These are phyloP conservation scores for Quercus tomentella DNA, from an alignment of 331 rosid genomes.

Conservation along the genomic window DNA sequence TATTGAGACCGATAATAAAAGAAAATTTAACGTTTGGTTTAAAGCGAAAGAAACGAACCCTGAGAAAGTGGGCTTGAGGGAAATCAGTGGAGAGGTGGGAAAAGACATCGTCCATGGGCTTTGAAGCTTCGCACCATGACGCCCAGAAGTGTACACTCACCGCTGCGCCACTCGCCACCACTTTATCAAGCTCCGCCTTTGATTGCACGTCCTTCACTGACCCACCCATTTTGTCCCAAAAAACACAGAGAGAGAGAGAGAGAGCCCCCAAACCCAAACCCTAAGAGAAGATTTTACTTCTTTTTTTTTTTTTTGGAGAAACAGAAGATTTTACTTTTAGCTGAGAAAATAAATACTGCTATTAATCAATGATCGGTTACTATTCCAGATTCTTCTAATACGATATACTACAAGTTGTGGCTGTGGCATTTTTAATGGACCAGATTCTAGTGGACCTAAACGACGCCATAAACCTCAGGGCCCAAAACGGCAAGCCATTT, in stretches of 20 bases:
- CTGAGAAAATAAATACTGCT: neutral
- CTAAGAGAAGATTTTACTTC: neutral
- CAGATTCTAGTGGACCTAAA: no score
- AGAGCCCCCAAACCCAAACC: neutral
- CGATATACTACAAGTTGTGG: no score
- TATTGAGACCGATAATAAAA: no score
- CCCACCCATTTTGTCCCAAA: slow-evolving; percentile 57
- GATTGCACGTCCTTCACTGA: slow-evolving; percentile 70
- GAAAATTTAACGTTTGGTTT: no score
- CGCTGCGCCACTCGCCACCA: slow-evolving; percentile 55
- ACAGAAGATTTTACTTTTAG: neutral
- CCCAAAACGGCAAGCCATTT: no score
- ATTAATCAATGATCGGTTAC: no score
- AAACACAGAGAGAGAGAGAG: neutral
- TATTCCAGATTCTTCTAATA: no score
- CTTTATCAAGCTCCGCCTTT: slow-evolving; percentile 57
- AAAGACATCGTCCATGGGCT: slow-evolving; percentile 91
- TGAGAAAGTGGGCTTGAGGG: slow-evolving; percentile 70
- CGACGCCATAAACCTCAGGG: no score
- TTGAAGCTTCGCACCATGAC: slow-evolving; percentile 95
- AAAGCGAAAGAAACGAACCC: slow-evolving; percentile 42
- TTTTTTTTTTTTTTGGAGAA: neutral
- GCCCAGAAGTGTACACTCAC: slow-evolving; percentile 91
- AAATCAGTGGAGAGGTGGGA: slow-evolving; percentile 78
- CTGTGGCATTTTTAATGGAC: no score